phyloP scores from a whole-genome alignment of 192 early-diverging fungal genomes.

The Coemansia sp. region DNA sequence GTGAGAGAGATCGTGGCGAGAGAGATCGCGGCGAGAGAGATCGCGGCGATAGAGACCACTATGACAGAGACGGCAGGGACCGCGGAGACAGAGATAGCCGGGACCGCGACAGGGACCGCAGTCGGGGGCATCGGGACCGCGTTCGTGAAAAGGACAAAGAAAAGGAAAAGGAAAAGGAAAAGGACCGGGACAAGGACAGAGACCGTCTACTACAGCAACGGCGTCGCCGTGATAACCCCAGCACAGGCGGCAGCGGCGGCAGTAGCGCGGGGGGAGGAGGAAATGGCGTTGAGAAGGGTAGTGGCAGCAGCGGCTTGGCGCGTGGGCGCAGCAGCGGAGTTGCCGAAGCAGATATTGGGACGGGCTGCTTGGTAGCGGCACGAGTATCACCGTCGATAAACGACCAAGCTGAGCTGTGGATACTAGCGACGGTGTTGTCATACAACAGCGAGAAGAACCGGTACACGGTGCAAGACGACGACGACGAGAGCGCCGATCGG shows the following conservation, averaged over 20 bases:
- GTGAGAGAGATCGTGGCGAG: neutral
- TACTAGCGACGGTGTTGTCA: constrained; percentile 39
- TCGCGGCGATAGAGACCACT: neutral
- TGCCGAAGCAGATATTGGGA: constrained; percentile 9
- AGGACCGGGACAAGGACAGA: constrained; percentile 5
- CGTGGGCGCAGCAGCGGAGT: constrained; percentile 10
- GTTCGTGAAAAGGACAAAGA: constrained; percentile 7
- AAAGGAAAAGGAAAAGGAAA: no score
- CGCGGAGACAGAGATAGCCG: constrained; percentile 1
- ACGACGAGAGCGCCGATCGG: constrained; percentile 35
- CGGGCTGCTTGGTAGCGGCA: constrained; percentile 41
- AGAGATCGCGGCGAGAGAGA: constrained; percentile 11
- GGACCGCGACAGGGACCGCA: constrained; percentile 14
- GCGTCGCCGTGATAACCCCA: constrained; percentile 7
- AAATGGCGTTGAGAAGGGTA: neutral
- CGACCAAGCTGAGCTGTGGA: constrained; percentile 41
- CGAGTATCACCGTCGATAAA: constrained; percentile 24
- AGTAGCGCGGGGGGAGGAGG: neutral
- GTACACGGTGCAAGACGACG: constrained; percentile 53
- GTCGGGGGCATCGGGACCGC: constrained; percentile 1
- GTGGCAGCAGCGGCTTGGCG: neutral
- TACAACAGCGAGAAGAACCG: constrained; percentile 41
- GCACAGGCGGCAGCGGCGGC: neutral
- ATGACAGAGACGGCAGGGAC: constrained; percentile 3
- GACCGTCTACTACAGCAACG: neutral